These are phyloP conservation scores for Odontarrhena argentea DNA, from an alignment of 345 rosid genomes.

Conservation along the genomic window DNA sequence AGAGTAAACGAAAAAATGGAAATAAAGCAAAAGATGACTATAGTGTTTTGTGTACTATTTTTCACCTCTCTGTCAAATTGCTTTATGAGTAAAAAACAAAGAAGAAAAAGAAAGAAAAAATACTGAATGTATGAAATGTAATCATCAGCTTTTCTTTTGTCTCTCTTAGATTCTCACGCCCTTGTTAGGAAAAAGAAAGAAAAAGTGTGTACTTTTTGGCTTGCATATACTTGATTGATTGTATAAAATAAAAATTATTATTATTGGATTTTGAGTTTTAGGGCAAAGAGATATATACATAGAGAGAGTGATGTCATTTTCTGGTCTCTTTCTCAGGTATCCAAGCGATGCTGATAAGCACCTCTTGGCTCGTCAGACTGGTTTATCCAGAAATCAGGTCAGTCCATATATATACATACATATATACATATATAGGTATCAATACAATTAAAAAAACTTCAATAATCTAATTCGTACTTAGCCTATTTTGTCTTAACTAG, in stretches of 20 bases:
- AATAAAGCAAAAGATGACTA: slow-evolving; percentile 39
- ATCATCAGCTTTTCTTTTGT: slow-evolving; percentile 44
- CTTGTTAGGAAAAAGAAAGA: slow-evolving; percentile 50
- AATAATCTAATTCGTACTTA: background rate
- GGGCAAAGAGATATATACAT: background rate
- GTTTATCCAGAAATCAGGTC: slow-evolving; percentile 89
- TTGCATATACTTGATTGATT: slow-evolving; percentile 33
- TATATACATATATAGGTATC: background rate
- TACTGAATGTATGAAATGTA: slow-evolving; percentile 32
- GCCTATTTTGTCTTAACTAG: background rate
- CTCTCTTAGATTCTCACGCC: slow-evolving; percentile 80
- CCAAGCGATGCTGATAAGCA: slow-evolving; percentile 99
- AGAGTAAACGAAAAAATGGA: slow-evolving; percentile 56
- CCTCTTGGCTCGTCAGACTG: slow-evolving; percentile 98
- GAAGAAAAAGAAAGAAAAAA: background rate
- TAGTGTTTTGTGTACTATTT: slow-evolving; percentile 34
- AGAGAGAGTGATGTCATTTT: slow-evolving; percentile 62
- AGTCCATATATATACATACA: background rate
- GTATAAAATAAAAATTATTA: slow-evolving; percentile 10
- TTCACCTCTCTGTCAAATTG: slow-evolving; percentile 35
- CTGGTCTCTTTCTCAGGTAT: slow-evolving; percentile 95
- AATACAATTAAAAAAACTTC: background rate
- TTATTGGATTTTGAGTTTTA: background rate
- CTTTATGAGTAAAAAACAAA: slow-evolving; percentile 39
- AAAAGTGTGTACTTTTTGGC: slow-evolving; percentile 34